Base-by-base conservation (phyloP, 495 filamentous ascomycete genomes). In the Chlorociboria aeruginascens region DNA sequence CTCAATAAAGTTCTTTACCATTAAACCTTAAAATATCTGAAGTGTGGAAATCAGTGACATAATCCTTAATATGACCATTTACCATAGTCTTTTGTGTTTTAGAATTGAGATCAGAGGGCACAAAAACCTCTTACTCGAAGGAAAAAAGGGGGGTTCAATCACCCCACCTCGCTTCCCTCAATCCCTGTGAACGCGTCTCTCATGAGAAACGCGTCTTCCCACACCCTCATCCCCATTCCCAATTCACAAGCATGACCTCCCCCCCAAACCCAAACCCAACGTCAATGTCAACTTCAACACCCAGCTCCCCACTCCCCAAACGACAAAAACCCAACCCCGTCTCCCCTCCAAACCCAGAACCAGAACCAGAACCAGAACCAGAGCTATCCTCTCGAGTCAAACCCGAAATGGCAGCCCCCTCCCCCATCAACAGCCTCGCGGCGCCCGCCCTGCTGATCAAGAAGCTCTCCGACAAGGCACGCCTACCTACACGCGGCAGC, bases 401-500 rank as follows among this genome's bases (percentile, higher is more conserved):
- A 48, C 30, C 48, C 55, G 42, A 51, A 43, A 50, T 55, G 36
- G 33, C 51, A 55, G 51, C 54, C 57, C 45, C 55, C 46, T 46
- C 59, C 55, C 45, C 61, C 60, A 46, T 54, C 56, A 69, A 49
- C 30, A 52, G 41, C 25, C 9, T 47, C 32, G 35, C 43, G 6
- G 43, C 49, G 7, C 60, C 63, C 31, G 51, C 58, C 25, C 50
- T 60, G 9, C 50, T 57, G 14, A 79, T 98, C 60, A 89, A 95
- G 76, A 88, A 89, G 62, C 79, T 97, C 45, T 79, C 81, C 12
- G 63, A 74, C 14, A 74, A 78, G 29, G 92, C 78, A 8, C 74
- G 70, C 13, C 73, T 86, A 30, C 92, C 92, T 7, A 97, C 89
- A 0, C 77, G 90, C 51, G 90, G 89, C 42, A 89, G 83, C 55